Conservation (phyloP, 2,329 filamentous ascomycete genomes). For the Botrytis fabae region DNA sequence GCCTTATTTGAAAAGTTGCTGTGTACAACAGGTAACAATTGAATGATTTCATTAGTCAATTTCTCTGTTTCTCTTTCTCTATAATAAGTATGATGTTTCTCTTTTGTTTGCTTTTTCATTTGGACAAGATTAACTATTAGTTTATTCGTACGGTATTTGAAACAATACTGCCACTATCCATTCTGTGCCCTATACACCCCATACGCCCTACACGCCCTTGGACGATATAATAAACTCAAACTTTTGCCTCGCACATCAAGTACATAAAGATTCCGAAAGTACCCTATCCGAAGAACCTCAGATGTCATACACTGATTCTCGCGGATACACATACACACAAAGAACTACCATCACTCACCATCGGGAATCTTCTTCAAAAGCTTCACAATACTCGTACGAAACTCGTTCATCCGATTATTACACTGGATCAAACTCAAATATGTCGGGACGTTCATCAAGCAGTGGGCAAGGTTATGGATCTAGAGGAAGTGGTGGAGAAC, state of each 20-base stretch:
- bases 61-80: neutral
- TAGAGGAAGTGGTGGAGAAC: neutral
- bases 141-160: neutral
- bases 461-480: neutral
- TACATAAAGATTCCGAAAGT: constrained; percentile 11
- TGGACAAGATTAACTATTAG: constrained; percentile 9
- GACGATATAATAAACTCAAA: neutral
- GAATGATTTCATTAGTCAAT: constrained; percentile 3
- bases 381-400: constrained; percentile 4
- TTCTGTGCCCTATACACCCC: neutral
- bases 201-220: neutral
- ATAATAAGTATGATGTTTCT: constrained; percentile 16
- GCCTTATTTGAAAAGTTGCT: neutral
- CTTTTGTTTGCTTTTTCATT: constrained; percentile 17
- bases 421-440: neutral
- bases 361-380: constrained; percentile 4
- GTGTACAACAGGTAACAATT: constrained; percentile 2
- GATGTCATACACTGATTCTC: constrained; percentile 18
- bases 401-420: constrained; percentile 13
- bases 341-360: neutral
- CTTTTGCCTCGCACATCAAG: neutral
- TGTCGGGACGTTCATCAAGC: constrained; percentile 9
- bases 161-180: neutral
- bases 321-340: constrained; percentile 13
- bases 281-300: neutral